Evolutionary conservation across 345 rosid genomes (phyloP).

Genomic region (Anacardium occidentale): DNA sequence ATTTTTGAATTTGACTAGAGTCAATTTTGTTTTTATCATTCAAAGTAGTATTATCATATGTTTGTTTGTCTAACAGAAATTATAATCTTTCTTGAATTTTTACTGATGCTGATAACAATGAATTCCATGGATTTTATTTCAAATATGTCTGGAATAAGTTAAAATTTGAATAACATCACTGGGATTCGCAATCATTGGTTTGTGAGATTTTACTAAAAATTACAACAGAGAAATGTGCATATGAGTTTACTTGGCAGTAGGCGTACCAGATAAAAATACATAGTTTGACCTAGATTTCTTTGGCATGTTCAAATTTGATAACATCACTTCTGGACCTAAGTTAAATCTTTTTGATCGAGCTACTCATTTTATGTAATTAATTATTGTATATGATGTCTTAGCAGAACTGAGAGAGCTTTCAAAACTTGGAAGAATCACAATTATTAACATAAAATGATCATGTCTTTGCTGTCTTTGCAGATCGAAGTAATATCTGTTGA

Average conservation of each 20-base stretch:
- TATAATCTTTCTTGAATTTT: neutral
- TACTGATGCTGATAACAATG: neutral
- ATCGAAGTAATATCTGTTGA: constrained; percentile 46
- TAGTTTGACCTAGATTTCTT: neutral
- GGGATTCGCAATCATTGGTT: neutral
- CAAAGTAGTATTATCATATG: neutral
- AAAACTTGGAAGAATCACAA: neutral
- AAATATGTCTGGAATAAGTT: neutral
- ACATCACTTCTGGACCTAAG: neutral
- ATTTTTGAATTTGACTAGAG: neutral
- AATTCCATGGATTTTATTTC: neutral
- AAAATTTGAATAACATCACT: neutral
- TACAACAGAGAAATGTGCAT: neutral
- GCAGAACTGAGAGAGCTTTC: constrained; percentile 37
- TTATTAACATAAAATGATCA: neutral
- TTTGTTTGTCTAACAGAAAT: neutral
- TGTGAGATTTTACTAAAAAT: neutral
- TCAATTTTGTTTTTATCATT: neutral
- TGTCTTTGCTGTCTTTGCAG: constrained; percentile 38
- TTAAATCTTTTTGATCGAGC: neutral
- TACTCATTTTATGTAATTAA: neutral
- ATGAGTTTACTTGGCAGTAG: neutral
- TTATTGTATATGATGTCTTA: neutral
- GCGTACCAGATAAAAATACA: neutral
- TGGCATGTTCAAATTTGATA: neutral